Evolutionary conservation across 1,284 basidiomycete species (phyloP).

Genomic region (Cerrena zonata): DNA sequence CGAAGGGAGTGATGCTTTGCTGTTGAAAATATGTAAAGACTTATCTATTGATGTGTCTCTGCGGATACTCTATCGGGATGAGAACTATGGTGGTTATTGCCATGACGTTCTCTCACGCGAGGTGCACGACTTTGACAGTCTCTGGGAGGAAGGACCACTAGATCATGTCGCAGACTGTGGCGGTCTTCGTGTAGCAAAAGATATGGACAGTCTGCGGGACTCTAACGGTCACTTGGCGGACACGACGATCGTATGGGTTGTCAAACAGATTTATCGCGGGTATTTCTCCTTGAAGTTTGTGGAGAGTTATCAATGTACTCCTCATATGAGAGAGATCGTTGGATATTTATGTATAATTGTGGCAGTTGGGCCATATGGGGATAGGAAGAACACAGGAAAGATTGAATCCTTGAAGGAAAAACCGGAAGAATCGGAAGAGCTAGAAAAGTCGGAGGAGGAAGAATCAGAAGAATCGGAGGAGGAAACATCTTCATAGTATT

Average conservation of each 20-base stretch:
- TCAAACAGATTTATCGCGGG: too few relatives aligned
- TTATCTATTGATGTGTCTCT: neutral
- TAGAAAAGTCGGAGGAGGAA: too few relatives aligned
- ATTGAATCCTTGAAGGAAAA: too few relatives aligned
- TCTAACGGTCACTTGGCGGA: neutral
- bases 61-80: too few relatives aligned
- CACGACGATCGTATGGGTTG: neutral
- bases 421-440: too few relatives aligned
- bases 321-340: neutral
- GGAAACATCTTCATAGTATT: too few relatives aligned
- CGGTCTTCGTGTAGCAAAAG: neutral
- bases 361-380: conserved; percentile 6
- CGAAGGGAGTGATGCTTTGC: neutral
- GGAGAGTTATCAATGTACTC: conserved; percentile 5
- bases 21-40: neutral
- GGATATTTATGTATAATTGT: conserved; percentile 7
- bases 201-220: too few relatives aligned
- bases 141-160: neutral
- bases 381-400: too few relatives aligned
- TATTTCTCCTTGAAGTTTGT: neutral
- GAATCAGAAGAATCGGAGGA: too few relatives aligned
- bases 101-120: neutral
- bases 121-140: neutral
- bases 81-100: conserved; percentile 3
- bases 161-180: neutral